These are phyloP conservation scores for Tolypocladium album DNA, from an alignment of 2,329 filamentous ascomycete species.

Conservation along the genomic window DNA sequence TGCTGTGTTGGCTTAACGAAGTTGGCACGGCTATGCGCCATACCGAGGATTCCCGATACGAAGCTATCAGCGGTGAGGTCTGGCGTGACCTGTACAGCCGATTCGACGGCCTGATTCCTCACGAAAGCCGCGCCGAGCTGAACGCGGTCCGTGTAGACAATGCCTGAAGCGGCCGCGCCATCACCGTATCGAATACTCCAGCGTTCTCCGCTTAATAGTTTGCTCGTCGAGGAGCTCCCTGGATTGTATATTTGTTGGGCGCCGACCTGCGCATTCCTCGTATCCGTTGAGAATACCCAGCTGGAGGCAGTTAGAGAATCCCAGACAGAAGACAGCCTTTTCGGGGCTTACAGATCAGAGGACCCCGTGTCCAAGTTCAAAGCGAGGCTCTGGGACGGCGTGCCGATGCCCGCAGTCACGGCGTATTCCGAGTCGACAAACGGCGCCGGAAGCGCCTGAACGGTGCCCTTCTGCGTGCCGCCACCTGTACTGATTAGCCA, in stretches of 20 bases:
- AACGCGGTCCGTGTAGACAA: constrained; percentile 57
- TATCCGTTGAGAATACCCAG: constrained; percentile 57
- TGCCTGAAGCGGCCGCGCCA: constrained; percentile 49
- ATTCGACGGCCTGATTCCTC: constrained; percentile 52
- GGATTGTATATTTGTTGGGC: constrained; percentile 51
- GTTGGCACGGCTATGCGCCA: constrained; percentile 21
- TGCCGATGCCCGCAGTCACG: constrained; percentile 52
- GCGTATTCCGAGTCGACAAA: constrained; percentile 45
- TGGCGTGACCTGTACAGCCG: constrained; percentile 46
- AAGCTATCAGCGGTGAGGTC: constrained; percentile 23
- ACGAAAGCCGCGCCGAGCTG: constrained; percentile 49
- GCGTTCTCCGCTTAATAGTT: constrained; percentile 25
- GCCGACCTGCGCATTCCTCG: constrained; percentile 30
- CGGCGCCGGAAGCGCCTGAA: constrained; percentile 15
- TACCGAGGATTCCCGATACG: constrained; percentile 23
- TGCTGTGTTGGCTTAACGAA: constrained; percentile 20
- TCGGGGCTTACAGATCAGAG: constrained; percentile 32
- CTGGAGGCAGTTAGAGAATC: constrained; percentile 28
- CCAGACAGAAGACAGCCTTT: neutral
- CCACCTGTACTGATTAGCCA: constrained; percentile 1
- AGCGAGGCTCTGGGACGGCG: constrained; percentile 42
- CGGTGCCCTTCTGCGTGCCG: constrained; percentile 10
- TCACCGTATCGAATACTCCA: constrained; percentile 59
- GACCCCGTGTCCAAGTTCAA: constrained; percentile 59
- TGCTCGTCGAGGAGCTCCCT: constrained; percentile 27